phyloP scores from a whole-genome alignment of 2,329 filamentous ascomycete genomes.

The Talaromyces albobiverticillius region DNA sequence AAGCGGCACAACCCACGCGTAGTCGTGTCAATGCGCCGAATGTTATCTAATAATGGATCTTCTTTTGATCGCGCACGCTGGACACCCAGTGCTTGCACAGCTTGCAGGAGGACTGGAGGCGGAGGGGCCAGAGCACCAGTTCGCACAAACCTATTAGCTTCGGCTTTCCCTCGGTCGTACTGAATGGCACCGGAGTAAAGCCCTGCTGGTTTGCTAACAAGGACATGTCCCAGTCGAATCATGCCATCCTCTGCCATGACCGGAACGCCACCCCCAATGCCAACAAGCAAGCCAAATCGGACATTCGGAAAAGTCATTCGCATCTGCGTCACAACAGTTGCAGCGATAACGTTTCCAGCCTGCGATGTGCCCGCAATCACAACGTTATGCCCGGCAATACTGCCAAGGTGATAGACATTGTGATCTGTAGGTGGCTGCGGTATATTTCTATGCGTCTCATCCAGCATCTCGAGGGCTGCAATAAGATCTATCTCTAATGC shows the following conservation, averaged over 20 bases:
- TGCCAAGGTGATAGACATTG: constrained; percentile 20
- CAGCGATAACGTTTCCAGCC: constrained; percentile 9
- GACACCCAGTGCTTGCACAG: constrained; percentile 14
- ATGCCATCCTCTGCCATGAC: constrained; percentile 10
- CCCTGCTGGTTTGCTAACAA: constrained; percentile 19
- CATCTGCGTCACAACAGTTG: constrained; percentile 17
- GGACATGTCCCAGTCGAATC: constrained; percentile 22
- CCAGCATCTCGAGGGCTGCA: constrained; percentile 22
- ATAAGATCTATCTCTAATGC: constrained; percentile 21
- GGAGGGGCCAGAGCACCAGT: constrained; percentile 17
- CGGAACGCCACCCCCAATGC: constrained; percentile 20
- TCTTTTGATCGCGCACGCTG: constrained; percentile 1
- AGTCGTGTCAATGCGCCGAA: constrained; percentile 7
- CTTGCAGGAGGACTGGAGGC: constrained; percentile 16
- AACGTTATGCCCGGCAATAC: constrained; percentile 22
- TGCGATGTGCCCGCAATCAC: constrained; percentile 19
- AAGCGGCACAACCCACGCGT: constrained; percentile 1
- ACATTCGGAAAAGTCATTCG: constrained; percentile 20
- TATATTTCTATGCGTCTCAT: constrained; percentile 16
- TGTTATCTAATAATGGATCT: constrained; percentile 11
- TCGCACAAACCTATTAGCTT: constrained; percentile 11
- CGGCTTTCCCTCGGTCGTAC: constrained; percentile 18
- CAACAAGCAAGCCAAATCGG: constrained; percentile 20
- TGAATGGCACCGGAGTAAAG: constrained; percentile 16
- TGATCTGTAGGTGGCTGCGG: constrained; percentile 14